phyloP scores from a whole-genome alignment of 129 eudicot species.

The Chrysanthemum lavandulifolium region DNA sequence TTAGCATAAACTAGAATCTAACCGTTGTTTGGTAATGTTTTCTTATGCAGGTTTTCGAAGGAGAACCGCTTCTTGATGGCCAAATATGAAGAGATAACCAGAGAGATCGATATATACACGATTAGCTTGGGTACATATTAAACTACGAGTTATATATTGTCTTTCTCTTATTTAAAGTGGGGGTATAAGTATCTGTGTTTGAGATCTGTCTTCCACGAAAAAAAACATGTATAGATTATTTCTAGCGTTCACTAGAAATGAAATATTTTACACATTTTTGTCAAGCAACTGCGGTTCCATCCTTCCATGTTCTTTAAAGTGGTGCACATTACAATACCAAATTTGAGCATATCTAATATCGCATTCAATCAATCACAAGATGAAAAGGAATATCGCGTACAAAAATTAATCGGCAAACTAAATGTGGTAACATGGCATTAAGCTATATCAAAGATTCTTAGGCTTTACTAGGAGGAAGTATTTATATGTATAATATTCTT shows the following conservation, averaged over 20 bases:
- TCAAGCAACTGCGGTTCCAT: constrained; percentile 1
- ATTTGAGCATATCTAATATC: not conserved
- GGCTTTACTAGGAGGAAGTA: not conserved
- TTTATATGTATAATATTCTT: not conserved
- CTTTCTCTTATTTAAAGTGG: constrained; percentile 32
- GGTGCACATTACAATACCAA: not conserved
- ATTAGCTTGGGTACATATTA: constrained; percentile 32
- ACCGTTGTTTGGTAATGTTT: not conserved
- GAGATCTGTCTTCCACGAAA: constrained; percentile 40
- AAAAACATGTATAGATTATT: constrained; percentile 34
- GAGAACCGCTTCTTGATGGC: constrained; percentile 43
- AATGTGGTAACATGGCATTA: not conserved
- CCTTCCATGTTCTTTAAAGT: too few species aligned
- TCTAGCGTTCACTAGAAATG: constrained; percentile 20
- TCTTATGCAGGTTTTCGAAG: constrained; percentile 52
- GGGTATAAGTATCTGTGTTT: constrained; percentile 35
- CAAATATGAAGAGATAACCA: constrained; percentile 25
- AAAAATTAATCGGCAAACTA: not conserved
- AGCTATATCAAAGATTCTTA: not conserved
- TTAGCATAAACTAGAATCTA: constrained; percentile 10
- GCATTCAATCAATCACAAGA: not conserved
- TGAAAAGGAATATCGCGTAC: not conserved
- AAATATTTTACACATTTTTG: constrained; percentile 27
- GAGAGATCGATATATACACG: constrained; percentile 17
- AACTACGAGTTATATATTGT: constrained; percentile 23